Base-by-base conservation (phyloP, 495 filamentous ascomycete species). In the Tetracladium marchalianum region DNA sequence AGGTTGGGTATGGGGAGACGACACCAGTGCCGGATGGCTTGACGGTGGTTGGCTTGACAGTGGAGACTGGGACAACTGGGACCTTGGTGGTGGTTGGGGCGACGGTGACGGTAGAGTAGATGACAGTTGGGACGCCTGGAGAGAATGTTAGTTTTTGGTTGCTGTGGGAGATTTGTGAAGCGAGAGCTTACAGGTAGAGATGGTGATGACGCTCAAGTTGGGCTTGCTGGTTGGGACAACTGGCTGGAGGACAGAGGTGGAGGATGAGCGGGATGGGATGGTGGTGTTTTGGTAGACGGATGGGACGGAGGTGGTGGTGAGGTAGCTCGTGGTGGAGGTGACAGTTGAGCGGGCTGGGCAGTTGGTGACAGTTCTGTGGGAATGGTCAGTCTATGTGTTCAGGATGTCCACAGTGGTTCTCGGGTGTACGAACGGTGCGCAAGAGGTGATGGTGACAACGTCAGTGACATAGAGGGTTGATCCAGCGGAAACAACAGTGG, bases 381-480 rank as follows among this genome's bases (percentile, higher is more conserved):
- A 27, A 7, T 27, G 3, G 22, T 27, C 7, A 27, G 22, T n/a
- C 18, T 46, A 31, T 12, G 41, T 10, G 24, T 37, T 37, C n/a
- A 2, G 5, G n/a, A 37, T 13, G 5, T n/a, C 5, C n/a, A 2
- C 5, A 17, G 3, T 37, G 2, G 3, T 37, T 37, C 10, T 4
- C 17, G 13, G 16, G 52, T 22, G 19, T 37, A 47, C 35, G 18
- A 55, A 3, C 55, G 59, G 52, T 46, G 49, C 53, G 46, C 63
- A 67, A 16, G 61, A 77, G 49, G 75, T 80, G 64, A 77, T 66
- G 61, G 76, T 80, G 42, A 70, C 61, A 52, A 66, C 63, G 55
- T 76, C 68, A 47, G 75, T 78, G 54, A 62, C 62, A 68, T 75
- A 78, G 60, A 78, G 63, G 49, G 70, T 74, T 51, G 62, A 68